Conservation (phyloP, 2,329 filamentous ascomycete genomes). For the Thelonectria rubi region DNA sequence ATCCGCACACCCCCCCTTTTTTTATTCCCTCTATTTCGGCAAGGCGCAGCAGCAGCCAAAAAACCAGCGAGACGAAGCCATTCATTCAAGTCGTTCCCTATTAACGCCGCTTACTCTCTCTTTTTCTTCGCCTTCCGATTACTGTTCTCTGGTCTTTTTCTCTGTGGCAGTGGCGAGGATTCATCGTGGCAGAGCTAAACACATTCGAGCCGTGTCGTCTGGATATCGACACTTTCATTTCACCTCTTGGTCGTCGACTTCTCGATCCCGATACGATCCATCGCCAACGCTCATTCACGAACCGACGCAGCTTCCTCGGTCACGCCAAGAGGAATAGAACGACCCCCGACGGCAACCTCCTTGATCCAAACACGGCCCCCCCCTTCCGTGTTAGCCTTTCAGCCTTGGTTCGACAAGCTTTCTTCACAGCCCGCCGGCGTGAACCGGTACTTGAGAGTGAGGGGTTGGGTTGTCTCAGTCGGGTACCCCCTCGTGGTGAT, state of each 20-base stretch:
- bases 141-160: not conserved
- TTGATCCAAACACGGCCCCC: too few species aligned
- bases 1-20: not conserved
- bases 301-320: too few species aligned
- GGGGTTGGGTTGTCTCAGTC: too few species aligned
- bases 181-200: not conserved
- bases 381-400: too few species aligned
- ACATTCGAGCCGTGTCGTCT: slow-evolving; percentile 26
- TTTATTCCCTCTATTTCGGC: not conserved
- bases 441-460: too few species aligned
- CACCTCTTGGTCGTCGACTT: slow-evolving; percentile 4
- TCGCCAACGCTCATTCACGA: too few species aligned
- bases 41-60: slow-evolving; percentile 9
- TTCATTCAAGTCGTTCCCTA: not conserved
- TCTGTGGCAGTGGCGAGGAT: slow-evolving; percentile 28
- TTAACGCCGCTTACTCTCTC: not conserved
- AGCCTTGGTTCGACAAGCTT: too few species aligned
- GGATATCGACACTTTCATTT: slow-evolving; percentile 20
- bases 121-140: not conserved
- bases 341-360: too few species aligned
- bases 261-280: too few species aligned
- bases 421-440: too few species aligned
- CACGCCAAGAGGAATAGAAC: too few species aligned
- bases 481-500: too few species aligned
- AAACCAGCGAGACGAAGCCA: not conserved